These are phyloP conservation scores for Lactarius psammicola DNA, from an alignment of 768 basidiomycete species.

Conservation along the genomic window DNA sequence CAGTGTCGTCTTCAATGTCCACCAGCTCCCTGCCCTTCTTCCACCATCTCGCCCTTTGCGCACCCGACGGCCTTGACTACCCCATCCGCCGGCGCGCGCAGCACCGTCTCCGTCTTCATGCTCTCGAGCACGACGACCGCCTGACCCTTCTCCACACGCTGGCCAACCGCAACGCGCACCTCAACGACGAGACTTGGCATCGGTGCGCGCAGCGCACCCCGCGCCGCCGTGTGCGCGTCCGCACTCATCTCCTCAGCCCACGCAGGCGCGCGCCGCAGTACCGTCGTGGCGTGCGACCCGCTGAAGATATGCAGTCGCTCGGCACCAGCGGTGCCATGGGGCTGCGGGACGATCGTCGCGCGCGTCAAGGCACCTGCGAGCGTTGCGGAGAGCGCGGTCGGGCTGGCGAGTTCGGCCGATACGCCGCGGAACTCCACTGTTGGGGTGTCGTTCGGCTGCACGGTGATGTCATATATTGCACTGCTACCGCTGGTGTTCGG, in stretches of 20 bases:
- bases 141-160: conserved; percentile 77
- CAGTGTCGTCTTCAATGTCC: conserved; percentile 52
- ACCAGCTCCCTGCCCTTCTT: conserved; percentile 81
- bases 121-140: conserved; percentile 84
- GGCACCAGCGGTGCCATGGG: conserved; percentile 49
- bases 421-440: conserved; percentile 47
- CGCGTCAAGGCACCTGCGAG: conserved; percentile 49
- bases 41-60: conserved; percentile 86
- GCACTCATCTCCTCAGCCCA: conserved; percentile 70
- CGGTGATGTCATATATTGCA: conserved; percentile 47
- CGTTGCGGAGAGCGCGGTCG: conserved; percentile 53
- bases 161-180: conserved; percentile 73
- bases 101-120: conserved; percentile 96
- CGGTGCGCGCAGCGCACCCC: conserved; percentile 73
- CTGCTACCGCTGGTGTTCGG: conserved; percentile 35
- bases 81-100: conserved; percentile 69
- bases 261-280: conserved; percentile 64
- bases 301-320: conserved; percentile 78
- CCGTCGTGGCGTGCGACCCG: conserved; percentile 58
- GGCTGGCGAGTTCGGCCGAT: conserved; percentile 53
- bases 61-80: conserved; percentile 71
- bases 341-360: conserved; percentile 76
- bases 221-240: conserved; percentile 52
- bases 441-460: conserved; percentile 37
- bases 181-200: conserved; percentile 96